These are phyloP conservation scores for Mortierella polycephala DNA, from an alignment of 371 early-diverging fungal genomes.

Conservation along the genomic window DNA sequence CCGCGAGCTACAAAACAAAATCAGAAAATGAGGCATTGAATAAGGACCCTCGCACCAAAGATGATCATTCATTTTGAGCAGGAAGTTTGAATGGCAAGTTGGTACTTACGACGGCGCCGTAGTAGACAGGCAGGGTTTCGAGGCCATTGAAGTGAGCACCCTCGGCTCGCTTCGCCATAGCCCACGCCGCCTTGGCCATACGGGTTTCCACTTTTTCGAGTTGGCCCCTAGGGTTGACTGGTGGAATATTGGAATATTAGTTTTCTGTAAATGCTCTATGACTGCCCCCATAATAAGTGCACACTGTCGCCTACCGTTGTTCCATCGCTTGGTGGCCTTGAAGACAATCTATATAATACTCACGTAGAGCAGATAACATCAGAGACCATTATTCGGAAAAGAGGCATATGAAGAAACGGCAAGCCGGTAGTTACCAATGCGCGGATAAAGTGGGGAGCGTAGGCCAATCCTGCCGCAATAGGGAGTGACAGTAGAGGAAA, in stretches of 20 bases:
- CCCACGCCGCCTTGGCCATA: conserved; percentile 49
- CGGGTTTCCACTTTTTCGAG: conserved; percentile 43
- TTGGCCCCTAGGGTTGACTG: conserved; percentile 54
- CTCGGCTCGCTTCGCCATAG: conserved; percentile 57
- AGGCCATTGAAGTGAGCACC: conserved; percentile 53
- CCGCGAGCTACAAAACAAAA: conserved; percentile 38
- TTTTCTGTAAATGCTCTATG: neutral
- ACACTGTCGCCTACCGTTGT: conserved; percentile 34
- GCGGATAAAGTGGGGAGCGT: conserved; percentile 52
- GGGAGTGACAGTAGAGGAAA: conserved; percentile 48
- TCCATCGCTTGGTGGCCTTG: conserved; percentile 51
- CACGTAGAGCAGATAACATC: too few species aligned
- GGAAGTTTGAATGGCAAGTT: conserved; percentile 5
- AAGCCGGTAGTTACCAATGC: conserved; percentile 13
- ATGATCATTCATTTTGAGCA: neutral
- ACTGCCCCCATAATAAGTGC: neutral
- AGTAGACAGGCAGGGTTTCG: conserved; percentile 50
- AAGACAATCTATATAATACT: conserved; percentile 29
- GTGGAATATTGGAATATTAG: neutral
- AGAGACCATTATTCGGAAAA: too few species aligned
- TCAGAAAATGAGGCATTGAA: neutral
- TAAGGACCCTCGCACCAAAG: too few species aligned
- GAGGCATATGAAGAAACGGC: too few species aligned
- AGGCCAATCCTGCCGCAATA: conserved; percentile 47
- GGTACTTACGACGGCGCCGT: conserved; percentile 52